Evolutionary conservation across 73 alveolate species (phyloP), one percentile per base, ranked within the genome.

Genomic region (Paramecium sonneborni): DNA sequence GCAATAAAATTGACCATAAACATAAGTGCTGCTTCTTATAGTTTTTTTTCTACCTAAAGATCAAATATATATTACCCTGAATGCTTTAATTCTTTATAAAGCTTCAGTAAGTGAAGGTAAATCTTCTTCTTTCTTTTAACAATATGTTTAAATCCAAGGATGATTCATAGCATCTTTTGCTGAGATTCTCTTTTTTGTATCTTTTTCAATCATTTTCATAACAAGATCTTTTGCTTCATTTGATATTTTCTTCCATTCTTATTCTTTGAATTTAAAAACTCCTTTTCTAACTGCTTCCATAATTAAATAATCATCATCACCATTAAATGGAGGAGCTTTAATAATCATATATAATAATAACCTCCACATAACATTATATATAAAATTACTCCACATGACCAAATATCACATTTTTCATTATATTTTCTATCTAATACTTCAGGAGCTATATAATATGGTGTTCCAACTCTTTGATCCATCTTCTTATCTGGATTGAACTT

Each of bases 341-440:
- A 1, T 35, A 68, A 24, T n/a, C 18, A 46, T 46, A 11, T 14
- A 67, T 12, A 10, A 14, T n/a, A n/a, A 37, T 23, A 37, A 62
- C 82, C 70, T 41, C 98, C 98, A 85, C 92, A 94, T 34, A 95
- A 76, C 93, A 95, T 84, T 57, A 92, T 92, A 92, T 95, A 95
- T 26, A 95, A 79, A 12, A 95, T 95, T 7, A 96, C 97, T 26
- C 98, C 98, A 39, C 96, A 93, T 14, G 97, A 94, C 98, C 98
- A 96, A 18, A 96, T 82, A 85, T 96, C 97, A 86, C 97, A 93
- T 56, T 95, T 96, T 28, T 92, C 97, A 68, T 86, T 93, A 76
- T 76, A 94, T 41, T 79, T 92, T 58, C 96, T 95, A 72, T 96
- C 96, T 20, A 96, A 85, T 28, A 96, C 95, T 85, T 96, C 98